Evolutionary conservation across 192 early-diverging fungal species (phyloP).

Genomic region (Oehlia diaphana): DNA sequence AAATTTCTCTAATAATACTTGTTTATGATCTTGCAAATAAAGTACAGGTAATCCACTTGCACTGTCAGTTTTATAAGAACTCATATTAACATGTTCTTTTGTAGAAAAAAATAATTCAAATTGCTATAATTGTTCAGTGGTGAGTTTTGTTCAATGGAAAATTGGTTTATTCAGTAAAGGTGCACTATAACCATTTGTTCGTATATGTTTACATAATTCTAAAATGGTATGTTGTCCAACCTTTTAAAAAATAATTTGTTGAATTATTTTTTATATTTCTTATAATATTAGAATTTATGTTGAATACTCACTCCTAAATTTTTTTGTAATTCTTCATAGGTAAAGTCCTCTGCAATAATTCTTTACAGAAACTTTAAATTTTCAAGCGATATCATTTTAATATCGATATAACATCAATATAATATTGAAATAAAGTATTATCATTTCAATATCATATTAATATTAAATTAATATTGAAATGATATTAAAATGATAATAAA

Average conservation of each 20-base stretch:
- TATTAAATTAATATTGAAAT: too few relatives aligned
- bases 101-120: background rate
- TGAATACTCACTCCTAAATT: too few relatives aligned
- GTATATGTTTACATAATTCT: background rate
- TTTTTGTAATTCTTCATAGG: too few relatives aligned
- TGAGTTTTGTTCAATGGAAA: background rate
- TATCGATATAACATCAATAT: too few relatives aligned
- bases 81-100: background rate
- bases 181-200: background rate
- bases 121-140: background rate
- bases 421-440: too few relatives aligned
- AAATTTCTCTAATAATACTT: background rate
- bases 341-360: too few relatives aligned
- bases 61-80: conserved; percentile 9
- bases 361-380: too few relatives aligned
- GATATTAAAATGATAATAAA: too few relatives aligned
- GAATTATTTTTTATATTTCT: too few relatives aligned
- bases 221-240: background rate
- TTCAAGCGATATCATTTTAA: too few relatives aligned
- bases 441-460: too few relatives aligned
- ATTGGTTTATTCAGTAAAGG: background rate
- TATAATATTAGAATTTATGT: too few relatives aligned
- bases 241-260: background rate
- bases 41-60: background rate
- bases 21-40: background rate